Percentiles rank a stretch among this genome's conserved stretches.
Evolutionary conservation across 1,284 basidiomycete genomes (phyloP).

Genomic region (Puccinia horiana): DNA sequence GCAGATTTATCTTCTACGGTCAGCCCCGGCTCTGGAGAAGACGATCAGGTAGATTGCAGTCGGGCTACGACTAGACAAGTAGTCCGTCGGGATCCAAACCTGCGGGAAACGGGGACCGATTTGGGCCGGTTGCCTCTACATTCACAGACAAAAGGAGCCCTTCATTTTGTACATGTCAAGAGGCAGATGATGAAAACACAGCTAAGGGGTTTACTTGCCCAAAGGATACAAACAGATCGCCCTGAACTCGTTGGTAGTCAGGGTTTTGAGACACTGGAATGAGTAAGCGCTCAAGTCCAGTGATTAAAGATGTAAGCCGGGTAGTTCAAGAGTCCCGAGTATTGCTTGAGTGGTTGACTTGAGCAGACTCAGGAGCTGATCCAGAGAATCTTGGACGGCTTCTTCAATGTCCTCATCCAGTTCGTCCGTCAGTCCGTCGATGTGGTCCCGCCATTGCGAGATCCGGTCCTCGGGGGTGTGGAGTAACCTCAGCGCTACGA

Average conservation of each 20-base stretch:
- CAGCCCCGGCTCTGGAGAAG: too few relatives aligned
- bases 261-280: neutral
- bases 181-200: neutral
- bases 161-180: too few relatives aligned
- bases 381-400: neutral
- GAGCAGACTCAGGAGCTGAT: neutral
- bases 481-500: slow-evolving; percentile 18
- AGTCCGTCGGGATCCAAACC: too few relatives aligned
- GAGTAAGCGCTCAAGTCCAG: neutral
- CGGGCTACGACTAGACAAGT: too few relatives aligned
- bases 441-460: slow-evolving; percentile 2
- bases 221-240: neutral
- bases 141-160: too few relatives aligned
- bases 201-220: neutral
- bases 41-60: too few relatives aligned
- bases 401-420: slow-evolving; percentile 13
- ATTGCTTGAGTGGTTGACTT: neutral
- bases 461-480: neutral
- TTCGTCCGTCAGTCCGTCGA: slow-evolving; percentile 20
- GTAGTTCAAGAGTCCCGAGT: neutral
- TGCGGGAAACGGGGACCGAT: too few relatives aligned
- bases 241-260: neutral
- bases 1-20: too few relatives aligned
- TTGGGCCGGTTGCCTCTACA: too few relatives aligned
- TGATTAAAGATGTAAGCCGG: neutral